Base-by-base conservation (phyloP, 805 yeast genomes). In the Myxozyma udenii region DNA sequence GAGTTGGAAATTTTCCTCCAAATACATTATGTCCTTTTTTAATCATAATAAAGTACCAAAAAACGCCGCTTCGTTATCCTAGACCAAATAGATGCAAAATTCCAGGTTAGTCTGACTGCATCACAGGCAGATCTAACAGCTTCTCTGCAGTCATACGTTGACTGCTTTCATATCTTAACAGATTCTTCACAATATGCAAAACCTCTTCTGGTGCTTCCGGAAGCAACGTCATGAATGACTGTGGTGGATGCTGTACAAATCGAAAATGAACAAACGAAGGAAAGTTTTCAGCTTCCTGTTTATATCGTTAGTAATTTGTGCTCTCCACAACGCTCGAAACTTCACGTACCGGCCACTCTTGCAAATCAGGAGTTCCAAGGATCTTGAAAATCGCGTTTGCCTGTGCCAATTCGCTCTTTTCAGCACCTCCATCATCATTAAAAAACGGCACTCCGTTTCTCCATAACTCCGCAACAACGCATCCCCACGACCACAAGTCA, bases 401-500 rank as follows among this genome's bases (percentile, higher is more conserved):
- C 16, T 87, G 70, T 2, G 76, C 72, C 41, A 87, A 70, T 60
- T 87, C 95, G 53, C 79, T 78, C 21, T 68, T 64, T 30, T 68
- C 67, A 1, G 76, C 74, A 0, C 64, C 68, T 28, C 57, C 63
- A 26, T 73, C 75, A 28, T 72, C 76, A 11, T 62, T 64, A 0
- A 64, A 64, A 33, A 76, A 71, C 3, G 74, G 69, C 70, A 21
- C 65, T 4, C 48, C 16, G 14, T 28, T 28, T 9, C 33, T 9
- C n/a, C 33, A 48, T 26, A 87, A 58, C 41, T 76, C 65, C n/a
- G 83, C 78, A 44, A 82, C 60, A 1, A 85, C 62, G 9, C 87
- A 76, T 0, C 87, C 95, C 18, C 79, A 64, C 1, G 85, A 71
- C 95, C 95, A 87, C 14, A 85, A 71, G 61, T 87, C 95, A 6